A percentile compares a stretch with the other conserved stretches of the same genome.
These are phyloP conservation scores for Leccinum glutinopallens DNA, from an alignment of 1,284 basidiomycete genomes.

Conservation along the genomic window DNA sequence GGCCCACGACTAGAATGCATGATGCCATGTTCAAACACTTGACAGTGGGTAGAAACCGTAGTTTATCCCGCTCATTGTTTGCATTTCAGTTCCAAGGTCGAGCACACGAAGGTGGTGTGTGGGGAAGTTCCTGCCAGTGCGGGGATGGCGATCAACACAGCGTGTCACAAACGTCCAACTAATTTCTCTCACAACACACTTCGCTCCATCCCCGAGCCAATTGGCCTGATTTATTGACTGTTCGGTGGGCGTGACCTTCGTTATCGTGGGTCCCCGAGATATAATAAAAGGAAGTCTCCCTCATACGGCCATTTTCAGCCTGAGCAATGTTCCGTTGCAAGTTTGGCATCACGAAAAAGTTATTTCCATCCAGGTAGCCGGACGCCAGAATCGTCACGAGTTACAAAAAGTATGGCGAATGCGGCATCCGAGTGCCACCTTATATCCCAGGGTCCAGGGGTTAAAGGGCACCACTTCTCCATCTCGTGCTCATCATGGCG, in stretches of 20 bases:
- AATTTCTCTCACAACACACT: background rate
- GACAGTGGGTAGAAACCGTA: background rate
- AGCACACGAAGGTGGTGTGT: background rate
- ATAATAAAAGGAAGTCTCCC: background rate
- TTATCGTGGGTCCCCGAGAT: constrained; percentile 16
- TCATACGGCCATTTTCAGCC: background rate
- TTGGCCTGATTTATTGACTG: background rate
- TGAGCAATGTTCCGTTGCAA: background rate
- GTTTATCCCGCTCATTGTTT: too few relatives aligned
- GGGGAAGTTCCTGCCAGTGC: background rate
- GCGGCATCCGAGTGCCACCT: background rate
- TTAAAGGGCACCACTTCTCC: background rate
- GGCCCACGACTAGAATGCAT: background rate
- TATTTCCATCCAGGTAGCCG: background rate
- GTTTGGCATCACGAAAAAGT: constrained; percentile 3
- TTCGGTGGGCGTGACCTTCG: constrained; percentile 3
- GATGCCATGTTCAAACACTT: background rate
- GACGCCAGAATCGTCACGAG: constrained; percentile 9
- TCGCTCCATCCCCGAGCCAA: background rate
- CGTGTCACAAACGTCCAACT: background rate
- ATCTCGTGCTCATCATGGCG: constrained; percentile 20
- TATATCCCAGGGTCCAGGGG: constrained; percentile 9
- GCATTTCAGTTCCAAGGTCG: background rate
- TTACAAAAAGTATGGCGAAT: background rate
- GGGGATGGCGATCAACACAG: background rate